Base-by-base conservation (phyloP, 768 basidiomycete species). In the Boletus bicolor region DNA sequence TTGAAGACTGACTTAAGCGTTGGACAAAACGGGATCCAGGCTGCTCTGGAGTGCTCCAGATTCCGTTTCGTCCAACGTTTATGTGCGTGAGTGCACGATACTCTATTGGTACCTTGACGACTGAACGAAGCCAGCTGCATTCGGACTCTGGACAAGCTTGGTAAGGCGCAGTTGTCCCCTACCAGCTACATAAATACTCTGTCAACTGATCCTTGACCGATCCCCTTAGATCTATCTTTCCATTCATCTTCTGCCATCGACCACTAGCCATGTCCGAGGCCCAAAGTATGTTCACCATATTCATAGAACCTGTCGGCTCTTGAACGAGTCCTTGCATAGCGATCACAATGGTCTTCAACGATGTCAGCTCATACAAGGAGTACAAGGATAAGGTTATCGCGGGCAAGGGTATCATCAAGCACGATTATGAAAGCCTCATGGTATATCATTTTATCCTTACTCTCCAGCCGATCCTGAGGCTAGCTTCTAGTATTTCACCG, bases 401-500 rank as follows among this genome's bases (percentile, higher is more conserved):
- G 0, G 0, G 0, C 0, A 56, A 56, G 2, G 66, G 66, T 2
- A 30, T 1, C 0, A 67, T 67, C 59, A 41, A 28, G 28, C 3
- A 36, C 37, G 66, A 69, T 34, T 34, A 42, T 28, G 63, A 54
- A 15, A 1, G 6, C 0, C 5, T 2, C 7, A 4, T 56, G 49
- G 66, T 56, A 49, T 1, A 47, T 53, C 34, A 7, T 14, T 14
- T 45, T 5, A 3, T 38, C 46, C 9, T 5, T 35, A 2, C 52
- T 24, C 7, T 26, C 12, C 7, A 35, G 4, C 38, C 11, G 24
- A 43, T 44, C 17, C 28, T 48, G 15, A 49, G 1, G 5, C 4
- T 7, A 19, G 17, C 34, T 12, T 46, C 8, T 21, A 69, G 66
- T 55, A 59, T 19, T 66, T 67, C 57, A 44, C 55, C 1, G 67